Base-by-base conservation (phyloP, 1,284 basidiomycete species). In the Leccinum angustisporum region DNA sequence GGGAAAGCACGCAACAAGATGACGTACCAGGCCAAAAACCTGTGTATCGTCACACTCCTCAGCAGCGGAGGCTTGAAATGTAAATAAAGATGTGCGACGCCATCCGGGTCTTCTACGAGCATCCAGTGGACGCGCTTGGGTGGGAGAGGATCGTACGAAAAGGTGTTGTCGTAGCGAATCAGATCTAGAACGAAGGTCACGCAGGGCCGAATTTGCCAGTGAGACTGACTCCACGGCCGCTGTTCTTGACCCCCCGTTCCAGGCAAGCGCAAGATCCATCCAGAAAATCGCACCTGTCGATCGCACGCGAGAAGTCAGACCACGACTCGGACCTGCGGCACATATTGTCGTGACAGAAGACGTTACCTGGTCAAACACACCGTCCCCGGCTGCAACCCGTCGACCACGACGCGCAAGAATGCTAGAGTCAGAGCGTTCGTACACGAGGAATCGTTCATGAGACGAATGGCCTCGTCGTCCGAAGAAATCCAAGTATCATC, bases 391-490 rank as follows among this genome's bases (percentile, higher is more conserved):
- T 96, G 87, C 53, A 98, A 77, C 65, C 88, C 85, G 62, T 92
- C 87, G 18, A 21, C 18, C 1, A 82, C 85, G 54, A 98, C 80
- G 59, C 74, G 77, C 63, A 90, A 72, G 78, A 97, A 97, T 0
- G 84, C 87, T 5, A 18, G 93, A 95, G 1, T 98, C 36, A 98
- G 81, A 11, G 96, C 96, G 72, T 96, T 21, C 18, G 18, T 21
- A 21, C 18, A 98, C 1, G 84, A 86, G n/a, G 95, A 97, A 76
- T 98, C 95, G 76, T 98, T 98, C 92, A 98, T 98, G 33, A 97
- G 82, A 36, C 78, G 73, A 61, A 98, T 79, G 0, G 95, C 95
- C 74, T 97, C 94, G 56, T 89, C 87, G 71, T 96, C 94, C 0
- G 87, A 87, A 13, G 83, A 80, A 21, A 21, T 21, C 18, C 18